phyloP scores from a whole-genome alignment of 495 filamentous ascomycete genomes.

The Tuber melanosporum region DNA sequence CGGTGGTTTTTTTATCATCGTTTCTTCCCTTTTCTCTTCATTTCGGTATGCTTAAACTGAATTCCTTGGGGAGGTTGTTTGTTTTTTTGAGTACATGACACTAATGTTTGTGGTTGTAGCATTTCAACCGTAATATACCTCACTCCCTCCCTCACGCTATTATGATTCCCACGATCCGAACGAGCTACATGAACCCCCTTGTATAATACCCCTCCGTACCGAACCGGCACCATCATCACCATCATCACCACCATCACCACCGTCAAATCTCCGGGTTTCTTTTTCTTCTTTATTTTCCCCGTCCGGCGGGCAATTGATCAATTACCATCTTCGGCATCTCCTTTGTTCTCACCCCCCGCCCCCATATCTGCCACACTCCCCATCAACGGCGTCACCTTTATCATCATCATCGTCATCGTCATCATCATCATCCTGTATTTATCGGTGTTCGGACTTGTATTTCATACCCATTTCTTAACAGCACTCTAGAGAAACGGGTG shows the following conservation, averaged over 20 bases:
- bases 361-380: not conserved
- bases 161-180: not conserved
- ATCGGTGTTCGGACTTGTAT: slow-evolving; percentile 3
- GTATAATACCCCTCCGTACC: not conserved
- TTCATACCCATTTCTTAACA: slow-evolving; percentile 1
- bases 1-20: not conserved
- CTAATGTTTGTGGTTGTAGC: not conserved
- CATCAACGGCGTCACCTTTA: not conserved
- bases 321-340: not conserved
- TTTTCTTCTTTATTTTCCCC: not conserved
- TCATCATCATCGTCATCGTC: not conserved
- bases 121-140: not conserved
- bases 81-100: not conserved
- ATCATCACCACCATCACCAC: not conserved
- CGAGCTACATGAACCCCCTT: not conserved
- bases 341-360: not conserved
- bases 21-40: not conserved
- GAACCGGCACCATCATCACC: not conserved
- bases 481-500: not conserved
- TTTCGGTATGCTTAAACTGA: not conserved
- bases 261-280: not conserved
- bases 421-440: not conserved
- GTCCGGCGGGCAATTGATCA: not conserved
- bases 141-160: not conserved
- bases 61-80: not conserved